phyloP scores from a whole-genome alignment of 2,329 filamentous ascomycete species.

The Emericellopsis cladophorae region DNA sequence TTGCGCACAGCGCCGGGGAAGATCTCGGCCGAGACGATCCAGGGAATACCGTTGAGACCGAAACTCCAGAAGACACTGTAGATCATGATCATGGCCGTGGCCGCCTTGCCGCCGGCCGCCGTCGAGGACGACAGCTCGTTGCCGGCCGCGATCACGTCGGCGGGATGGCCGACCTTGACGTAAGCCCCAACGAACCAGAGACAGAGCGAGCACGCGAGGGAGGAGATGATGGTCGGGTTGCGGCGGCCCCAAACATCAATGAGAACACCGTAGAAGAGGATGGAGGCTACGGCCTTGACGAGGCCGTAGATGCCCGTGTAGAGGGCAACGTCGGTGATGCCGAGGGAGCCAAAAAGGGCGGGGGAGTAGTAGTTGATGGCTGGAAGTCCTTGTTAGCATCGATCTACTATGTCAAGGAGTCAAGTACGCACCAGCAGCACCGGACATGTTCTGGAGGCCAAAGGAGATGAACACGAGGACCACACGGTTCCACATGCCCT shows the following conservation, averaged over 20 bases:
- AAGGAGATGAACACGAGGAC: constrained; percentile 23
- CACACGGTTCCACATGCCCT: constrained; percentile 27
- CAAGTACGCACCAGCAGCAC: constrained; percentile 18
- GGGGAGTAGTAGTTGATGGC: constrained; percentile 31
- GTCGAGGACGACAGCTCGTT: constrained; percentile 25
- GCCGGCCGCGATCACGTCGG: constrained; percentile 27
- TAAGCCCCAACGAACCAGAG: constrained; percentile 40
- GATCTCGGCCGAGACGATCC: constrained; percentile 30
- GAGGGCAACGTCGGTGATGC: constrained; percentile 28
- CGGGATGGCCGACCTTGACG: constrained; percentile 36
- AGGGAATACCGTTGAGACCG: constrained; percentile 30
- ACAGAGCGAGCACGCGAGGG: constrained; percentile 30
- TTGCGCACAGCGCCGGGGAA: constrained; percentile 29
- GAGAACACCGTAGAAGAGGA: constrained; percentile 25
- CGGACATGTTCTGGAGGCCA: constrained; percentile 25
- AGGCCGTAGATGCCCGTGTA: constrained; percentile 39
- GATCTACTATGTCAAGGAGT: neutral
- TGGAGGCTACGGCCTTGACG: constrained; percentile 25
- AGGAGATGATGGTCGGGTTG: constrained; percentile 31
- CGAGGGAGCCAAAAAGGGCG: constrained; percentile 27
- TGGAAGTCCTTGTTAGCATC: neutral
- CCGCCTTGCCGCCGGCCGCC: constrained; percentile 33
- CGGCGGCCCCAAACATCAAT: constrained; percentile 27
- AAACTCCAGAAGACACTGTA: constrained; percentile 38
- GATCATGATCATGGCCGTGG: constrained; percentile 41